phyloP scores from a whole-genome alignment of 2,329 filamentous ascomycete species.

The Penicillium sp. region DNA sequence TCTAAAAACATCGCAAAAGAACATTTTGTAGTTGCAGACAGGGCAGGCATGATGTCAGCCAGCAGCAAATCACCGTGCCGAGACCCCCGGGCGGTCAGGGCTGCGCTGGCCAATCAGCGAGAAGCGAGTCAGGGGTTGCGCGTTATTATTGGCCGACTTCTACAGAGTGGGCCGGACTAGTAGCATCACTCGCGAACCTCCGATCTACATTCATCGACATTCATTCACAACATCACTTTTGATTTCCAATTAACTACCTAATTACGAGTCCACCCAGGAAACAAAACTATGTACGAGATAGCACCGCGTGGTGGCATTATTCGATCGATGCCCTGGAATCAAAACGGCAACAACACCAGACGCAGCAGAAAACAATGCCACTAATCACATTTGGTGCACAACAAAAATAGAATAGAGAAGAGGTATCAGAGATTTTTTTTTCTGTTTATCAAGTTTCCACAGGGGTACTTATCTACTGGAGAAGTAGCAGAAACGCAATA shows the following conservation, averaged over 20 bases:
- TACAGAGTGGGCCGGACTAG: not conserved
- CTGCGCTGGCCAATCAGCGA: not conserved
- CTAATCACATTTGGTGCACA: not conserved
- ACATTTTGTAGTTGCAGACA: not conserved
- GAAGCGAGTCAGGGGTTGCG: not conserved
- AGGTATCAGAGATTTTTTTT: not conserved
- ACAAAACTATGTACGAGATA: constrained; percentile 2
- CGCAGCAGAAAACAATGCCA: not conserved
- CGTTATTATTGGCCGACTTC: not conserved
- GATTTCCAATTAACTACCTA: constrained; percentile 6
- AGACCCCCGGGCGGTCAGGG: not conserved
- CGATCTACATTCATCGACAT: not conserved
- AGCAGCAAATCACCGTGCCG: not conserved
- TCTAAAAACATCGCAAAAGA: constrained; percentile 5
- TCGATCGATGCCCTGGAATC: not conserved
- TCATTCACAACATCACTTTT: not conserved
- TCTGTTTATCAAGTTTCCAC: too few relatives aligned
- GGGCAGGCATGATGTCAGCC: constrained; percentile 8
- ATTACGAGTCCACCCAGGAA: not conserved
- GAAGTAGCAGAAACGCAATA: constrained; percentile 29
- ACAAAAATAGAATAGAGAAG: not conserved
- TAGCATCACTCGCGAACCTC: not conserved
- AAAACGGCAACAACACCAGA: not conserved
- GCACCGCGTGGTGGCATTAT: constrained; percentile 1
- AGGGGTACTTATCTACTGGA: constrained; percentile 18